Base-by-base conservation (phyloP, 1,139 yeast genomes). In the Debaryomyces fabryi region DNA sequence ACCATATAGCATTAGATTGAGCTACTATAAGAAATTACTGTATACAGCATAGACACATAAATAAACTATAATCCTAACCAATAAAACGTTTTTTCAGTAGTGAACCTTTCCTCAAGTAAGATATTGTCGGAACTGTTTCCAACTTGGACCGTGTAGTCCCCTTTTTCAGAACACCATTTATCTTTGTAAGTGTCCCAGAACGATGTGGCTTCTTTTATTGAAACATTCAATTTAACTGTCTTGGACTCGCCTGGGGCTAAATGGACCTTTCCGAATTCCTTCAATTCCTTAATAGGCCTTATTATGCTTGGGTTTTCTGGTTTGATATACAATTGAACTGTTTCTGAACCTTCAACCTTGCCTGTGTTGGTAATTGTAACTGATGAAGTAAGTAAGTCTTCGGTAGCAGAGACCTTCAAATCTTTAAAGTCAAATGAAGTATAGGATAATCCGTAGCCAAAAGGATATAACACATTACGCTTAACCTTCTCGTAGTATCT, bases 241-340 rank as follows among this genome's bases (percentile, higher is more conserved):
- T 67, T 64, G 25, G 71, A 53, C 57, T 75, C 71, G 15, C 79
- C 79, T 4, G 81, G 65, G 34, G 64, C 57, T 49, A 82, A 60
- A 30, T 55, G 58, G 15, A 81, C 76, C 63, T 82, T 82, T 39
- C 66, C 74, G 57, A 79, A 82, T 39, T 77, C 84, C 61, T 78
- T 81, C 58, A 82, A 72, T 57, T 83, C 87, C 62, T 82, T 82
- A 18, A 70, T 59, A 13, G 86, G 85, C 57, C 86, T 74, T 38
- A 67, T 68, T 44, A 79, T 67, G 35, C 66, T 59, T 7, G 83
- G 69, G 29, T 62, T 64, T 13, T 62, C 56, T 51, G 76, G 78
- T 34, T 63, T 55, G 40, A 79, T 58, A 56, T 79, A 79, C 20
- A 77, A 60, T 60, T 79, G 84, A 9, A 75, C 74, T 34, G 70